Evolutionary conservation across 768 basidiomycete genomes (phyloP), one percentile per base, ranked within the genome.

Genomic region (Clitopilus hobsonii): DNA sequence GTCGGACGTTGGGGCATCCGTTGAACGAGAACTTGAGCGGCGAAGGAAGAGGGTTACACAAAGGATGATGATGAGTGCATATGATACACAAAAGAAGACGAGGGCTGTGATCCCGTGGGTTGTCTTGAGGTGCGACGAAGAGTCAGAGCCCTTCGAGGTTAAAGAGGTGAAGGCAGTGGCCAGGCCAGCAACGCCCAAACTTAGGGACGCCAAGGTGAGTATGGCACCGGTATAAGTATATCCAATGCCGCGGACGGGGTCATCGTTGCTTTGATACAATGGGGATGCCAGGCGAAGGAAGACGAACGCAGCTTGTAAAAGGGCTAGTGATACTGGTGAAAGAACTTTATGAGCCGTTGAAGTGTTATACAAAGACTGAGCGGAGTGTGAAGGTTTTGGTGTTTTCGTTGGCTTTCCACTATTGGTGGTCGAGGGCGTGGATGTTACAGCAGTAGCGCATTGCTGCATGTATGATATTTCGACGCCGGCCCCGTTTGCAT

Each of bases 401-500:
- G 13, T 51, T 28, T 53, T 52, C 28, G 60, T 30, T 27, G 64
- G 53, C 6, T 61, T 56, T 11, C 54, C 32, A 47, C 50, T 57
- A 5, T 54, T 51, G 50, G 56, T 50, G 38, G 68, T 50, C 27
- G 63, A 55, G 38, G 71, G 38, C 24, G 63, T 58, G 32, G 68
- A 52, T 25, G 63, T 52, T 14, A 62, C 63, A 20, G 71, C 61
- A 25, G 73, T 69, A 23, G 86, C 88, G 56, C 91, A 93, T 51
- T 76, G 66, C 8, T 77, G 71, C 59, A 91, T 62, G 64, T 83
- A 90, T 53, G 76, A 69, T 13, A 85, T 63, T 13, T 72, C 74
- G 23, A 91, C 91, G 1, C 89, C 88, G 26, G 80, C 69, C 11
- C 90, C 90, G 56, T 74, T 76, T 2, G 91, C 89, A 59, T 79